These are phyloP conservation scores for Fusarium euwallaceae DNA, from an alignment of 2,329 filamentous ascomycete genomes.

Conservation along the genomic window DNA sequence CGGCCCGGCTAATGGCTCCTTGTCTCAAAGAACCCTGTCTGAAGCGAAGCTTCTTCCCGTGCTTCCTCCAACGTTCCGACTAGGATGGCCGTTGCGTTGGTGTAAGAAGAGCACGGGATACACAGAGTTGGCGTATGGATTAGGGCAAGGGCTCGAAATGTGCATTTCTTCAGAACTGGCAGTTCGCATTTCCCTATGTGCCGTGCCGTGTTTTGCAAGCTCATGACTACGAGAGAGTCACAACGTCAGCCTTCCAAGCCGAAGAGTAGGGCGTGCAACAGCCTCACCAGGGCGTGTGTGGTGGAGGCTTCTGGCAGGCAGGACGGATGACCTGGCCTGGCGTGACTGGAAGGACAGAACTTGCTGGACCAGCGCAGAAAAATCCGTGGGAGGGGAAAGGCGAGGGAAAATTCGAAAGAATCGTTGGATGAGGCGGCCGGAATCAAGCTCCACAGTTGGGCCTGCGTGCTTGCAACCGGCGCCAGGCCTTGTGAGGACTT, in stretches of 20 bases:
- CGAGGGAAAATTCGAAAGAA: slow-evolving; percentile 35
- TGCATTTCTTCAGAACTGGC: neutral
- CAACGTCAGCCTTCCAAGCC: neutral
- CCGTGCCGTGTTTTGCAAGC: neutral
- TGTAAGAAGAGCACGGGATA: neutral
- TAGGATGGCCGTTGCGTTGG: slow-evolving; percentile 11
- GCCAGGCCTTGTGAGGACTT: slow-evolving; percentile 38
- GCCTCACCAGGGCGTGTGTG: slow-evolving; percentile 30
- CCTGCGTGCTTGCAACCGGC: slow-evolving; percentile 51
- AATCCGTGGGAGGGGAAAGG: slow-evolving; percentile 19
- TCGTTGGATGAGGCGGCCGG: slow-evolving; percentile 42
- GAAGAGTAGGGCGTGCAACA: slow-evolving; percentile 24
- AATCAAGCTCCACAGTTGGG: slow-evolving; percentile 52
- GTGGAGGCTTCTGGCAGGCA: slow-evolving; percentile 10
- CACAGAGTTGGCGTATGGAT: neutral
- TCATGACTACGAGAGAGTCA: slow-evolving; percentile 5
- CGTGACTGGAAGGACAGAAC: slow-evolving; percentile 36
- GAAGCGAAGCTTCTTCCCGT: slow-evolving; percentile 31
- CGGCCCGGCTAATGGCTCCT: slow-evolving; percentile 19
- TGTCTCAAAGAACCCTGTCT: slow-evolving; percentile 20
- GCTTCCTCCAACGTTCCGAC: slow-evolving; percentile 25
- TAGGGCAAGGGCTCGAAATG: slow-evolving; percentile 1
- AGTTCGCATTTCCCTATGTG: neutral
- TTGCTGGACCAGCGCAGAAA: slow-evolving; percentile 21
- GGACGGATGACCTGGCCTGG: slow-evolving; percentile 26